Conservation (phyloP, 352 stramenopile species). For the Thraustochytrium sp. region DNA sequence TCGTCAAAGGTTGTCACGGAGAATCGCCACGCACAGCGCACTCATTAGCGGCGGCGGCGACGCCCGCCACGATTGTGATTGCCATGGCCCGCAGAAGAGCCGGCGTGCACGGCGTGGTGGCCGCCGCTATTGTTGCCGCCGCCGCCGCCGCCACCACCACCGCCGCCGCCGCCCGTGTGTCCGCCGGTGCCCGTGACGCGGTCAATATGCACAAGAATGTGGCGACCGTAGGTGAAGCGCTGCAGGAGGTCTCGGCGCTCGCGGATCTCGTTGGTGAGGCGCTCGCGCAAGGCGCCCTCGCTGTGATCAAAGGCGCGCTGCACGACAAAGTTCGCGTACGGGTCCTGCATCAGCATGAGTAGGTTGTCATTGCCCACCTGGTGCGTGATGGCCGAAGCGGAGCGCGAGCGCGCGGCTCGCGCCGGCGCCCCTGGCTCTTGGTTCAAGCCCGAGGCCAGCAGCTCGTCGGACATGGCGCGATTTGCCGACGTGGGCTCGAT, state of each 20-base stretch:
- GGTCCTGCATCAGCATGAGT: slow-evolving; percentile 43
- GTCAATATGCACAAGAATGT: slow-evolving; percentile 35
- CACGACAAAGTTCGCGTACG: slow-evolving; percentile 45
- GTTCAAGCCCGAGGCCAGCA: neutral
- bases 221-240: slow-evolving; percentile 38
- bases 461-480: neutral
- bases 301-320: slow-evolving; percentile 35
- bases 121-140: neutral
- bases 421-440: neutral
- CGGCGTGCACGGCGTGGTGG: neutral
- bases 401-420: neutral
- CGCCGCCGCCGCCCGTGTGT: neutral
- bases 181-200: neutral
- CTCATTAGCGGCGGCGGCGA: too few species aligned
- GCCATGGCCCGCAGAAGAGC: neutral
- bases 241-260: neutral
- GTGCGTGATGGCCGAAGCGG: neutral
- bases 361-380: slow-evolving; percentile 18
- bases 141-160: neutral
- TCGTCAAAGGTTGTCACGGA: too few species aligned
- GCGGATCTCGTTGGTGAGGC: slow-evolving; percentile 27
- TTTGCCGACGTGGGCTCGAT: slow-evolving; percentile 20
- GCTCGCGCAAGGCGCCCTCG: neutral
- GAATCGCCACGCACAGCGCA: too few species aligned
- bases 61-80: neutral